These are phyloP conservation scores for Neurospora sp. DNA, from an alignment of 495 filamentous ascomycete genomes.

Conservation along the genomic window DNA sequence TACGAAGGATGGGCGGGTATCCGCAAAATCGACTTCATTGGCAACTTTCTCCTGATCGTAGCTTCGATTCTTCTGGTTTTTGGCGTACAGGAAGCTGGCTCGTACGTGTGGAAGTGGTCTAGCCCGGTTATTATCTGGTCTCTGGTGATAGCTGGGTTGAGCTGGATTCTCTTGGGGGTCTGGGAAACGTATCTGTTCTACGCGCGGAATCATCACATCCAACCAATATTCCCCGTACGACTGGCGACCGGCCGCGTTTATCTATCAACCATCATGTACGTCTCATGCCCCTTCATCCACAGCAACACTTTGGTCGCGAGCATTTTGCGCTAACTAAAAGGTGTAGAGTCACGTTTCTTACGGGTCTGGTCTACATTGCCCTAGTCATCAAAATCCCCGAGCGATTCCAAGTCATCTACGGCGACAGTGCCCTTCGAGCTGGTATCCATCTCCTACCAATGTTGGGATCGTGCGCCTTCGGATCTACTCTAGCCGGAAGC, in stretches of 20 bases:
- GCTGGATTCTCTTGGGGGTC: slow-evolving; percentile 35
- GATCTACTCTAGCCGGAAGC: slow-evolving; percentile 39
- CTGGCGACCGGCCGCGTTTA: slow-evolving; percentile 29
- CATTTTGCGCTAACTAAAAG: slow-evolving; percentile 7
- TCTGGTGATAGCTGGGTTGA: slow-evolving; percentile 31
- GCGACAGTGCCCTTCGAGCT: slow-evolving; percentile 35
- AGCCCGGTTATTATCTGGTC: slow-evolving; percentile 33
- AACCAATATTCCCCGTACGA: slow-evolving; percentile 32
- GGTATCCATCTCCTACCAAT: slow-evolving; percentile 51
- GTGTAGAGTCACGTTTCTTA: slow-evolving; percentile 36
- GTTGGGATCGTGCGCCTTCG: slow-evolving; percentile 40
- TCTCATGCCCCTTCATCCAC: neutral
- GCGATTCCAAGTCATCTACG: slow-evolving; percentile 48
- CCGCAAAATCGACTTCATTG: slow-evolving; percentile 45
- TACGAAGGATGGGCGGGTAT: slow-evolving; percentile 19
- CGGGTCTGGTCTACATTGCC: slow-evolving; percentile 47
- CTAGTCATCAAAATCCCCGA: slow-evolving; percentile 50
- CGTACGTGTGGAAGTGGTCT: slow-evolving; percentile 34
- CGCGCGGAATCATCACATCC: slow-evolving; percentile 16
- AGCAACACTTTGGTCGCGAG: neutral
- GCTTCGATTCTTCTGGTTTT: slow-evolving; percentile 48
- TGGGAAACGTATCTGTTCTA: slow-evolving; percentile 37
- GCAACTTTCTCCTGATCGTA: slow-evolving; percentile 41
- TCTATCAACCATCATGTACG: slow-evolving; percentile 33
- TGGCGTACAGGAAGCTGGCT: slow-evolving; percentile 47